A percentile compares a stretch with the other conserved stretches of the same genome.
Conservation (phyloP, 306 rosid genomes). For the Cicer judaicum region DNA sequence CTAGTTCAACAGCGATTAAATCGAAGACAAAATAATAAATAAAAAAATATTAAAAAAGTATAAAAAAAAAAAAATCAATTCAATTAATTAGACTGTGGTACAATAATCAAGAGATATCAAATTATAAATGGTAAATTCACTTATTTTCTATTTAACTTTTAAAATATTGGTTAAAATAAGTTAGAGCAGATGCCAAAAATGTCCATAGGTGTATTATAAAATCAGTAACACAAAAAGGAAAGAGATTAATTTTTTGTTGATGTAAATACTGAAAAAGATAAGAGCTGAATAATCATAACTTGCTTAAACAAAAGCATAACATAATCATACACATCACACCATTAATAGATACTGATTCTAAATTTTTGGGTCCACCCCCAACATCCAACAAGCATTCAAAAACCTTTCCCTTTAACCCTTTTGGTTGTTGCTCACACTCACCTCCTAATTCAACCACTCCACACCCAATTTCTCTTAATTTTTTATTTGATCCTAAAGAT, state of each 20-base stretch:
- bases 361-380: conserved; percentile 72
- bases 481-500: conserved; percentile 49
- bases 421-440: conserved; percentile 68
- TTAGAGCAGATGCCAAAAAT: conserved; percentile 48
- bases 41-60: too few species aligned
- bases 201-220: conserved; percentile 39
- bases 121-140: too few species aligned
- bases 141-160: too few species aligned
- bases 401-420: conserved; percentile 50
- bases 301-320: conserved; percentile 48
- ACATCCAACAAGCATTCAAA: conserved; percentile 61
- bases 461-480: conserved; percentile 55
- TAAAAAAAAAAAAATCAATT: too few species aligned
- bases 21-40: too few species aligned
- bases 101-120: too few species aligned
- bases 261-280: conserved; percentile 39
- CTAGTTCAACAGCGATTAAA: too few species aligned
- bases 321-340: conserved; percentile 64
- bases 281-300: conserved; percentile 47
- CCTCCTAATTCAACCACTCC: conserved; percentile 70
- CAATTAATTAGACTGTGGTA: too few species aligned
- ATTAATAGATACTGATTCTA: conserved; percentile 68
- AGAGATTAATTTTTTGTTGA: neutral
- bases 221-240: conserved; percentile 19
- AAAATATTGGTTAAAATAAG: neutral